A percentile compares a stretch with the other conserved stretches of the same genome.
phyloP scores from a whole-genome alignment of 495 filamentous ascomycete genomes.

The Penicillium cosmopolitanum region DNA sequence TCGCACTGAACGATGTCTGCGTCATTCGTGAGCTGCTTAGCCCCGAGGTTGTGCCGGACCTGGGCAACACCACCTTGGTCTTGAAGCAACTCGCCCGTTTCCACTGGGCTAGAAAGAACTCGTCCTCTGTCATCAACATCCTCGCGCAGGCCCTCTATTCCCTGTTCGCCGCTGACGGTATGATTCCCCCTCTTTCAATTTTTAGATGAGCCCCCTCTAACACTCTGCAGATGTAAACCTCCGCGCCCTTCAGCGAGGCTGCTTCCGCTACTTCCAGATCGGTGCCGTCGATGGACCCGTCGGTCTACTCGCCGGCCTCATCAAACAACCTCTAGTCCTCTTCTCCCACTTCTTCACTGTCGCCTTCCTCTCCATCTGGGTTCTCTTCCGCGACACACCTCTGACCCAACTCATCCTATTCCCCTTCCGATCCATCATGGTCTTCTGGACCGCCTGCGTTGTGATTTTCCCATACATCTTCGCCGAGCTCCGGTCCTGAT shows the following conservation, averaged over 20 bases:
- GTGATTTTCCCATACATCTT: conserved; percentile 86
- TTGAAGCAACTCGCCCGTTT: conserved; percentile 71
- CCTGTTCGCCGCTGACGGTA: conserved; percentile 85
- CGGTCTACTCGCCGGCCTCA: conserved; percentile 81
- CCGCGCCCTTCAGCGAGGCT: conserved; percentile 80
- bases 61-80: conserved; percentile 69
- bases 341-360: conserved; percentile 95
- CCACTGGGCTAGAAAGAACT: conserved; percentile 83
- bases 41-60: conserved; percentile 64
- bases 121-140: conserved; percentile 91
- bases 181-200: conserved; percentile 14
- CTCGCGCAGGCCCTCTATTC: conserved; percentile 89
- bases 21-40: conserved; percentile 71
- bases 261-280: conserved; percentile 88
- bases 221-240: conserved; percentile 63
- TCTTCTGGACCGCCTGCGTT: conserved; percentile 86
- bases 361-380: conserved; percentile 85
- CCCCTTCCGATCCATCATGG: conserved; percentile 60
- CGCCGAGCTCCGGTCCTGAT: conserved; percentile 39
- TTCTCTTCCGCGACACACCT: conserved; percentile 62
- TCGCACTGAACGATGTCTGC: conserved; percentile 86
- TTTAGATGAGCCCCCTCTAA: conserved; percentile 9
- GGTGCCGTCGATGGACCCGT: conserved; percentile 79
- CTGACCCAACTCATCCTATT: conserved; percentile 63
- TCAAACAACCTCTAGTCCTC: conserved; percentile 75